Evolutionary conservation across 2,329 filamentous ascomycete genomes (phyloP).

Genomic region (Hortaea sp.): DNA sequence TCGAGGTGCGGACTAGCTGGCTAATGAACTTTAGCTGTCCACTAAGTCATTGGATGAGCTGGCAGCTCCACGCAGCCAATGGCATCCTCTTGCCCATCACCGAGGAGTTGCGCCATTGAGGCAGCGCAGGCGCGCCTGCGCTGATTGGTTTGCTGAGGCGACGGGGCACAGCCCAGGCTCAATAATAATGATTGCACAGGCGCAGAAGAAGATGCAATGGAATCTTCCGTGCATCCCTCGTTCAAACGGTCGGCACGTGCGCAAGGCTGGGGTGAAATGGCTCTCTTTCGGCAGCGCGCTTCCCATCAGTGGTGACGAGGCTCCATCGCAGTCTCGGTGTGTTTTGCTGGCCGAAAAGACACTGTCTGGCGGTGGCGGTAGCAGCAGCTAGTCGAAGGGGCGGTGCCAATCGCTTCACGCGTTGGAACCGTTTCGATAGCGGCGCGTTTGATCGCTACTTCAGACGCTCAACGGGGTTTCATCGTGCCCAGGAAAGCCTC

Average conservation of each 20-base stretch:
- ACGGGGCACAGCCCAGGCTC: background rate
- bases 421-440: too few relatives aligned
- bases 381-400: too few relatives aligned
- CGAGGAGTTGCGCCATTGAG: conserved; percentile 1
- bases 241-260: background rate
- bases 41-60: conserved; percentile 4
- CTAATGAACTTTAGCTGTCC: background rate
- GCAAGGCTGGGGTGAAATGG: too few relatives aligned
- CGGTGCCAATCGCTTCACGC: too few relatives aligned
- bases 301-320: too few relatives aligned
- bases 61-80: conserved; percentile 1
- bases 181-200: background rate
- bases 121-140: conserved; percentile 1
- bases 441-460: too few relatives aligned
- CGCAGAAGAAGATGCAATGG: background rate
- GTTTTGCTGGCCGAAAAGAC: too few relatives aligned
- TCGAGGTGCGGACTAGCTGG: conserved; percentile 6
- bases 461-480: background rate
- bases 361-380: too few relatives aligned
- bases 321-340: too few relatives aligned
- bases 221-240: background rate
- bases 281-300: too few relatives aligned
- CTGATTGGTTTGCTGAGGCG: background rate
- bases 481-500: background rate
- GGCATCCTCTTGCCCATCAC: background rate